phyloP scores from a whole-genome alignment of 1,284 basidiomycete species.

The Moesziomyces sp. region DNA sequence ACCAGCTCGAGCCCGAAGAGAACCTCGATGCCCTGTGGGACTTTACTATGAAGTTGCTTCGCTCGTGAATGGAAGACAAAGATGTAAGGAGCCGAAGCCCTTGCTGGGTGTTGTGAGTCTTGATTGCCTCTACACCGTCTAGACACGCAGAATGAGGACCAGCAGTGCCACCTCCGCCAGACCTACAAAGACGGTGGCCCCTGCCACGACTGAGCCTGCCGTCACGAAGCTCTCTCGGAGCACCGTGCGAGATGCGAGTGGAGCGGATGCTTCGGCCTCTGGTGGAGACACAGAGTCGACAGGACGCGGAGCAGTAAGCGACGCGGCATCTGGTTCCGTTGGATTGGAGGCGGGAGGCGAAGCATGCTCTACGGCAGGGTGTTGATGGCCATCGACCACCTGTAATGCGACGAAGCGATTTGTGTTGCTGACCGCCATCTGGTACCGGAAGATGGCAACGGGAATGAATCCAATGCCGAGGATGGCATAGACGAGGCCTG shows the following conservation, averaged over 20 bases:
- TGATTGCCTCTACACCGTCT: neutral
- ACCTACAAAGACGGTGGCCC: constrained; percentile 75
- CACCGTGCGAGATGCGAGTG: constrained; percentile 61
- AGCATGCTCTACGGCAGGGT: constrained; percentile 34
- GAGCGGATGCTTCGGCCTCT: constrained; percentile 53
- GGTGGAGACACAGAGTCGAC: constrained; percentile 24
- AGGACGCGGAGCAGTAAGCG: constrained; percentile 74
- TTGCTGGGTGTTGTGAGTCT: neutral
- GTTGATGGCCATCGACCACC: constrained; percentile 2
- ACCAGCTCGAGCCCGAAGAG: constrained; percentile 46
- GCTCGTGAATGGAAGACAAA: constrained; percentile 1
- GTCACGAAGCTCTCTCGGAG: constrained; percentile 82
- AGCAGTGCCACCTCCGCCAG: constrained; percentile 76
- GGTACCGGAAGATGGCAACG: constrained; percentile 71
- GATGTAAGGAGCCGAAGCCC: too few species aligned
- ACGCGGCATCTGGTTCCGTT: constrained; percentile 60
- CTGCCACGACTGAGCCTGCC: constrained; percentile 78
- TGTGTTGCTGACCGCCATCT: constrained; percentile 38
- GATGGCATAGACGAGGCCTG: constrained; percentile 18
- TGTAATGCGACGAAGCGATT: constrained; percentile 49
- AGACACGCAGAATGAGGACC: constrained; percentile 71
- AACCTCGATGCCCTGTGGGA: constrained; percentile 33
- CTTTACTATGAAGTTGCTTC: constrained; percentile 28
- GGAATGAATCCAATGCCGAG: constrained; percentile 22
- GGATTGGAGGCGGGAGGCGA: neutral